Conservation (phyloP, 257 asterid species). For the Salvia miltiorrhiza region DNA sequence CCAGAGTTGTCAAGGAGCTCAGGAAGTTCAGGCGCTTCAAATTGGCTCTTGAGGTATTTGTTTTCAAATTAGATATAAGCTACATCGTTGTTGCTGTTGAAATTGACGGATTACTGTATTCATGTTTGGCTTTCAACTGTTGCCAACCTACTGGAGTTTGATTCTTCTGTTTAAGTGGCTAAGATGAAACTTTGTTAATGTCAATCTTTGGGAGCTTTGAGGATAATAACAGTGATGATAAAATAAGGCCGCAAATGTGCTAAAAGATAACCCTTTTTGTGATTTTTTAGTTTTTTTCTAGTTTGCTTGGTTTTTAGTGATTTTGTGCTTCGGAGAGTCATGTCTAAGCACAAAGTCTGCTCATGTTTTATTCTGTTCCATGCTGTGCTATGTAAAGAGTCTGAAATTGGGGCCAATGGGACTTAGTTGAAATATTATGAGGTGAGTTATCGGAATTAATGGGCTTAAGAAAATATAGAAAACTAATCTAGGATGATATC, state of each 20-base stretch:
- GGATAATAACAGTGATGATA: neutral
- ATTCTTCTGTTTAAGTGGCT: neutral
- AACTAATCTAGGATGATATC: neutral
- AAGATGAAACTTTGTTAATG: neutral
- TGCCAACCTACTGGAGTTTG: neutral
- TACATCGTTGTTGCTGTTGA: neutral
- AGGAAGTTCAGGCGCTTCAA: conserved; percentile 72
- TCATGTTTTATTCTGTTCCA: neutral
- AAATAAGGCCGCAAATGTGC: neutral
- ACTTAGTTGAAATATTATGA: neutral
- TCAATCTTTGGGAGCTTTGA: neutral
- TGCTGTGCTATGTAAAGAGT: neutral
- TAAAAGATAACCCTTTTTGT: neutral
- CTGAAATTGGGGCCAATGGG: neutral
- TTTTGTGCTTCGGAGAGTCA: neutral
- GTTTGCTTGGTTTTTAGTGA: neutral
- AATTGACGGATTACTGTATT: neutral
- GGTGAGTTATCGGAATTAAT: neutral
- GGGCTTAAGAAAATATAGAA: neutral
- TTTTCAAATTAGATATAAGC: neutral
- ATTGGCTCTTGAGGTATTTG: conserved; percentile 85
- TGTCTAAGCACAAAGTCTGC: neutral
- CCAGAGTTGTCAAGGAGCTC: conserved; percentile 72
- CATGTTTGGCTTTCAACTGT: neutral
- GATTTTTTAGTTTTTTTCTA: neutral